Conservation (phyloP, 495 filamentous ascomycete species). For the Neurospora cerealis region DNA sequence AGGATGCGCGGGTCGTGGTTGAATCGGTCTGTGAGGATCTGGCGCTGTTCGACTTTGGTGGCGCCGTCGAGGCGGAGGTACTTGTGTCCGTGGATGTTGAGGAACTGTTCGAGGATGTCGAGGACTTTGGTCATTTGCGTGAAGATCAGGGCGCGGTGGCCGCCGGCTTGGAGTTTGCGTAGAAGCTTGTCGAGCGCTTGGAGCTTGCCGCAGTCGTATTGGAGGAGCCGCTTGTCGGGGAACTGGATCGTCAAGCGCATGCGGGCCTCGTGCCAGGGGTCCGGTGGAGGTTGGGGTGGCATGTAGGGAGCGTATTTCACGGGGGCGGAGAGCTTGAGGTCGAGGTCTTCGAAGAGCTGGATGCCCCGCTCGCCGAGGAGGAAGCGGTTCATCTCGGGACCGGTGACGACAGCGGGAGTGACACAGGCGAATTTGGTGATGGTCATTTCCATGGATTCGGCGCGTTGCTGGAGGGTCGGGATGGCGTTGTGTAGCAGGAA, state of each 20-base stretch:
- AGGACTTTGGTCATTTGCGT: slow-evolving; percentile 99
- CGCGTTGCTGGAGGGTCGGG: slow-evolving; percentile 59
- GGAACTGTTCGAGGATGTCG: slow-evolving; percentile 93
- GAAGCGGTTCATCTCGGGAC: slow-evolving; percentile 55
- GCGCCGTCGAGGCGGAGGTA: slow-evolving; percentile 85
- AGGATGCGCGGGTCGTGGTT: slow-evolving; percentile 89
- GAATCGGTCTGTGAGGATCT: slow-evolving; percentile 92
- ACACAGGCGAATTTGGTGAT: slow-evolving; percentile 84
- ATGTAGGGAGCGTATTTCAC: slow-evolving; percentile 38
- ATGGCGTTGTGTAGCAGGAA: slow-evolving; percentile 62
- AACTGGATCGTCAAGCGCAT: slow-evolving; percentile 93
- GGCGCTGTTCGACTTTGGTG: slow-evolving; percentile 90
- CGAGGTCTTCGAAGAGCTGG: slow-evolving; percentile 45
- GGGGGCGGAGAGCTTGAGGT: slow-evolving; percentile 34
- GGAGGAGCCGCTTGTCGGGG: slow-evolving; percentile 86
- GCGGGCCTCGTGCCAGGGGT: slow-evolving; percentile 89
- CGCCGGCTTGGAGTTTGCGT: slow-evolving; percentile 75
- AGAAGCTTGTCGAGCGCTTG: slow-evolving; percentile 83
- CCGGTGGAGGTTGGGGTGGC: slow-evolving; percentile 41
- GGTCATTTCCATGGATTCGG: slow-evolving; percentile 57
- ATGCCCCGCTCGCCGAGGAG: slow-evolving; percentile 51
- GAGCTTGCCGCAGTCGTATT: slow-evolving; percentile 97
- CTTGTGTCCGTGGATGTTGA: slow-evolving; percentile 95
- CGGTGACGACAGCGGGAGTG: slow-evolving; percentile 76
- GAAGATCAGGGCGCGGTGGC: slow-evolving; percentile 92